Conservation (phyloP, 805 yeast species). For the Lipomyces sp. region DNA sequence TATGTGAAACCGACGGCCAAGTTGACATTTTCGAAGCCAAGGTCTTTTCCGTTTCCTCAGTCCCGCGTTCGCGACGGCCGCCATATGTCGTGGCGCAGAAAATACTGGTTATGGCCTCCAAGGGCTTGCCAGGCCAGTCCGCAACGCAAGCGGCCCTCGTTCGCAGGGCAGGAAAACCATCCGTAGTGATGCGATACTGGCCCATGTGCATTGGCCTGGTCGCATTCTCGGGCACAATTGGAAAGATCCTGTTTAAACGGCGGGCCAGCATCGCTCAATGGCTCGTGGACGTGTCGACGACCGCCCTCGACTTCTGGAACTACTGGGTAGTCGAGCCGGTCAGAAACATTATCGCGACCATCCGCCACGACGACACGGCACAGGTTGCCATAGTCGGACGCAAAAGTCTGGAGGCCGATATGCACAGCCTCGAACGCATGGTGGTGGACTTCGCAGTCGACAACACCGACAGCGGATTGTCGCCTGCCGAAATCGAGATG, state of each 20-base stretch:
- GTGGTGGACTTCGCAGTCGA: conserved; percentile 69
- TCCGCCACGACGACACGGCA: conserved; percentile 79
- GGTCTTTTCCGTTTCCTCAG: conserved; percentile 10
- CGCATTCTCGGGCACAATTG: conserved; percentile 55
- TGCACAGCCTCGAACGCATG: conserved; percentile 85
- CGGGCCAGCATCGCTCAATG: conserved; percentile 57
- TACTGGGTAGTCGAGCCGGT: conserved; percentile 88
- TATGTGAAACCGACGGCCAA: conserved; percentile 10
- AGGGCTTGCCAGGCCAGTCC: conserved; percentile 32
- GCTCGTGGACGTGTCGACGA: conserved; percentile 53
- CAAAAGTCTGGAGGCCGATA: conserved; percentile 76
- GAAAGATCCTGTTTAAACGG: conserved; percentile 56
- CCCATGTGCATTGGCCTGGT: conserved; percentile 54
- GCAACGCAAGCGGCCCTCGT: conserved; percentile 19
- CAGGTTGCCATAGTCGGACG: conserved; percentile 78
- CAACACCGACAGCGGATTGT: conserved; percentile 26
- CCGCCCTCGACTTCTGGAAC: conserved; percentile 61
- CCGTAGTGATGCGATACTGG: conserved; percentile 63
- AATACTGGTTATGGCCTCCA: conserved; percentile 25
- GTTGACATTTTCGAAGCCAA: conserved; percentile 17
- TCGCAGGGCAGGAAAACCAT: conserved; percentile 48
- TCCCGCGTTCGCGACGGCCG: conserved; percentile 14
- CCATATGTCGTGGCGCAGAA: conserved; percentile 32
- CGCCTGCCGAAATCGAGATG: conserved; percentile 38
- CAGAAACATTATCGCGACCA: conserved; percentile 70